Evolutionary conservation across 805 yeast genomes (phyloP).

Genomic region (Metschnikowia aberdeeniae): DNA sequence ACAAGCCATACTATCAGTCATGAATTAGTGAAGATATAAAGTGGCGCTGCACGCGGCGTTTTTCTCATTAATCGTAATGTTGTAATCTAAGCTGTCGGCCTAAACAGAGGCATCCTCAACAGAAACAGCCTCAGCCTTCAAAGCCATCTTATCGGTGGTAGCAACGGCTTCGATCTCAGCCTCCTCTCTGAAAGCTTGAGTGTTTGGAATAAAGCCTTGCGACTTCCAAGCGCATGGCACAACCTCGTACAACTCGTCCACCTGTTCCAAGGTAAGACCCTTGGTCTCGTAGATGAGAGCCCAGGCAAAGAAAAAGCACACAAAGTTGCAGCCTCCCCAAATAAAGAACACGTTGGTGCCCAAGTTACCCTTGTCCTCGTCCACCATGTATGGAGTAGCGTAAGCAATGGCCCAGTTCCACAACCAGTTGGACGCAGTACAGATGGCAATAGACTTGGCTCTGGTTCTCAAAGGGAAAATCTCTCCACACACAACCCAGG

Average conservation of each 20-base stretch:
- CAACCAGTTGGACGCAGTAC: conserved; percentile 41
- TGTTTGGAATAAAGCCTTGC: conserved; percentile 27
- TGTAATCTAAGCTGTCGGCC: neutral
- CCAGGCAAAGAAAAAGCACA: conserved; percentile 33
- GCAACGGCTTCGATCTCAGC: conserved; percentile 11
- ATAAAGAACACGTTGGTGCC: conserved; percentile 40
- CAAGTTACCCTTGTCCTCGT: conserved; percentile 36
- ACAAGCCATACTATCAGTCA: no score
- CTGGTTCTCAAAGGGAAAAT: conserved; percentile 35
- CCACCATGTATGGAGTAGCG: conserved; percentile 41
- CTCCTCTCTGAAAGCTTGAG: conserved; percentile 32
- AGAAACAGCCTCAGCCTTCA: conserved; percentile 24
- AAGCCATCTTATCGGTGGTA: conserved; percentile 11
- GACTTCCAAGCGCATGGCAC: conserved; percentile 35
- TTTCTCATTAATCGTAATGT: neutral
- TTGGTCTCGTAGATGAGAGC: conserved; percentile 37
- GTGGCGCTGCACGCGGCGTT: no score
- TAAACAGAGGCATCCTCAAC: conserved; percentile 28
- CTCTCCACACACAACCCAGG: conserved; percentile 39
- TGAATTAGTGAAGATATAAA: no score
- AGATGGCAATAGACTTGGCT: conserved; percentile 38
- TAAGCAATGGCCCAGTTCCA: conserved; percentile 41
- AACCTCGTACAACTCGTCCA: conserved; percentile 36
- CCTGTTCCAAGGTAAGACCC: conserved; percentile 40
- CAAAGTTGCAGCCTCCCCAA: conserved; percentile 40